phyloP scores from a whole-genome alignment of 2,329 filamentous ascomycete genomes.

The Colletotrichum noveboracense region DNA sequence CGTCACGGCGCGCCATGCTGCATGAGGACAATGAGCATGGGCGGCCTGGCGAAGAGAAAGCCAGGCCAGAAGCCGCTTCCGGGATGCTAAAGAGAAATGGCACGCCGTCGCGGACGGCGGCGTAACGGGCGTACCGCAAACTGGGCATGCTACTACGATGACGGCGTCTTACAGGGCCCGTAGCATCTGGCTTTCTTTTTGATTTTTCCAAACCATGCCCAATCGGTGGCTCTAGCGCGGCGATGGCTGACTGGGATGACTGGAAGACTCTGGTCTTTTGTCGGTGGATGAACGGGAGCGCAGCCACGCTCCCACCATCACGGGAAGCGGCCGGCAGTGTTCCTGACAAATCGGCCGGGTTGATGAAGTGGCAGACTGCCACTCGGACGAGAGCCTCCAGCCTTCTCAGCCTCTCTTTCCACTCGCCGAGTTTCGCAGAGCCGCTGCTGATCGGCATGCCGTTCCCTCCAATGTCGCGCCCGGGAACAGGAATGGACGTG shows the following conservation, averaged over 20 bases:
- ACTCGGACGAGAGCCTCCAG: neutral
- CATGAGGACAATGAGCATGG: neutral
- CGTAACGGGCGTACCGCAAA: constrained; percentile 14
- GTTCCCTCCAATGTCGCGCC: neutral
- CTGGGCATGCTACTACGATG: constrained; percentile 1
- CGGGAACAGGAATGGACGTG: neutral
- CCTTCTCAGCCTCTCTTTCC: neutral
- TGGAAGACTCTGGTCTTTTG: neutral
- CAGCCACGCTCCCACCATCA: neutral
- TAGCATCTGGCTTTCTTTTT: neutral
- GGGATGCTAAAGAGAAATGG: neutral
- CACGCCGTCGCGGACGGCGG: constrained; percentile 11
- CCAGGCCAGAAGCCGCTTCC: constrained; percentile 13
- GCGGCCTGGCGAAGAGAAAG: neutral
- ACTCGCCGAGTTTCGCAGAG: constrained; percentile 4
- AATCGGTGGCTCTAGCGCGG: constrained; percentile 1
- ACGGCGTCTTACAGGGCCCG: constrained; percentile 7
- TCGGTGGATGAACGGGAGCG: neutral
- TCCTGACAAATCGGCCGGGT: neutral
- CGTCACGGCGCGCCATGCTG: constrained; percentile 13
- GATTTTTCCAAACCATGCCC: neutral
- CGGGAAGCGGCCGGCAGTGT: neutral
- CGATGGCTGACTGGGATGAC: neutral
- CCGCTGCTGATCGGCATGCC: constrained; percentile 15
- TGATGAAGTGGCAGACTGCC: neutral